These are phyloP conservation scores for Penicillium nucicola DNA, from an alignment of 495 filamentous ascomycete species.

Conservation along the genomic window DNA sequence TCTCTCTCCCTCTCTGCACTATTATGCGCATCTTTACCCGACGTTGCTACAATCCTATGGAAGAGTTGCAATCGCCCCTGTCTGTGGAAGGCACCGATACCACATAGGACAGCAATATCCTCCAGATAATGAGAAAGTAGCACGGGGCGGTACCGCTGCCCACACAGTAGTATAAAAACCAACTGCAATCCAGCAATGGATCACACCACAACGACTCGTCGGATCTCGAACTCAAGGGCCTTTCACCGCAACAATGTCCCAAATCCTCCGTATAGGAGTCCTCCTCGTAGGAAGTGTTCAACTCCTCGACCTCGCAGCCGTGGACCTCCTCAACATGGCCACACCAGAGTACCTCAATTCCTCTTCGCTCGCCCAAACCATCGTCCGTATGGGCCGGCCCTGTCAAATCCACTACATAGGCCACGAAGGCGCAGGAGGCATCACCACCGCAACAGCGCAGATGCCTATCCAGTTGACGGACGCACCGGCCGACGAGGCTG, in stretches of 20 bases:
- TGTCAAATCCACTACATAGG: constrained; percentile 46
- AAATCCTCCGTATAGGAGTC: constrained; percentile 38
- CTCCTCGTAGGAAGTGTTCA: constrained; percentile 42
- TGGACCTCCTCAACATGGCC: constrained; percentile 47
- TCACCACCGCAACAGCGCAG: constrained; percentile 32
- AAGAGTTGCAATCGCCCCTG: no score
- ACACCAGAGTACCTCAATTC: constrained; percentile 40
- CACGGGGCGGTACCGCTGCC: no score
- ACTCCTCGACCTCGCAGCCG: constrained; percentile 45
- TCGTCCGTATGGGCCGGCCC: constrained; percentile 36
- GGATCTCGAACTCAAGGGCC: not conserved
- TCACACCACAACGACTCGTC: not conserved
- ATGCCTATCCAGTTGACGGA: constrained; percentile 35
- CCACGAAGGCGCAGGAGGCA: constrained; percentile 20
- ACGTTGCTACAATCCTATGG: not conserved
- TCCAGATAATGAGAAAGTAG: no score
- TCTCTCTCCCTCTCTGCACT: not conserved
- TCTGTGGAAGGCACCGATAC: no score
- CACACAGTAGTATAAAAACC: no score
- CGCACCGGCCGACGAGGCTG: constrained; percentile 36
- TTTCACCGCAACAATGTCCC: not conserved
- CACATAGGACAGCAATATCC: no score
- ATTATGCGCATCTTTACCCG: not conserved
- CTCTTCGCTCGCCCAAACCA: constrained; percentile 26
- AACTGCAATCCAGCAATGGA: no score